Conservation (phyloP, 768 basidiomycete genomes). For the Russula vinacea region DNA sequence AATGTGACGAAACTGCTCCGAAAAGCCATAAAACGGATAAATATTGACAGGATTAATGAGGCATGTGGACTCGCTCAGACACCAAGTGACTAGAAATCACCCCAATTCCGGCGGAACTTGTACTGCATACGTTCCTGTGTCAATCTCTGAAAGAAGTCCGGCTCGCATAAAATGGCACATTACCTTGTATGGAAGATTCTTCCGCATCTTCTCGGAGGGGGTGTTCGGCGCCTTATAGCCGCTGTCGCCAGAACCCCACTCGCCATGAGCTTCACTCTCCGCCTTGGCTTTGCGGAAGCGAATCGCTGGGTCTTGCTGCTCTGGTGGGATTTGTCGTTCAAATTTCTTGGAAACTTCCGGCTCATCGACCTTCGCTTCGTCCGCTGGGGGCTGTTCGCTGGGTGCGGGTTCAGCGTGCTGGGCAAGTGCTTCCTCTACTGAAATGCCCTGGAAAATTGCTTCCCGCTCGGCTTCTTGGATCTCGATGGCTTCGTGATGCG, state of each 20-base stretch:
- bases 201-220: slow-evolving; percentile 74
- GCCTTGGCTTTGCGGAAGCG: slow-evolving; percentile 56
- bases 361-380: slow-evolving; percentile 15
- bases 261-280: slow-evolving; percentile 53
- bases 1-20: slow-evolving; percentile 3
- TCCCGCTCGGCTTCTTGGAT: slow-evolving; percentile 78
- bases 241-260: slow-evolving; percentile 68
- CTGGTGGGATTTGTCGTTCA: slow-evolving; percentile 54
- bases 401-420: slow-evolving; percentile 40
- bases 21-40: slow-evolving; percentile 7
- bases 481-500: slow-evolving; percentile 84
- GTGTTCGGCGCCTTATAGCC: slow-evolving; percentile 73
- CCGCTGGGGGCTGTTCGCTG: slow-evolving; percentile 12
- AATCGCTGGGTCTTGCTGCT: slow-evolving; percentile 63
- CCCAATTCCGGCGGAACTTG: slow-evolving; percentile 86
- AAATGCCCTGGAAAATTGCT: slow-evolving; percentile 78
- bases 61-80: background rate
- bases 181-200: slow-evolving; percentile 89
- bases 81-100: slow-evolving; percentile 49
- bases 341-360: slow-evolving; percentile 41
- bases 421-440: slow-evolving; percentile 64
- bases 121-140: slow-evolving; percentile 72
- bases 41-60: slow-evolving; percentile 7
- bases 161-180: slow-evolving; percentile 22
- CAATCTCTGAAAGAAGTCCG: slow-evolving; percentile 39